These are phyloP conservation scores for Penicillium pulvis DNA, from an alignment of 495 filamentous ascomycete species.

Conservation along the genomic window DNA sequence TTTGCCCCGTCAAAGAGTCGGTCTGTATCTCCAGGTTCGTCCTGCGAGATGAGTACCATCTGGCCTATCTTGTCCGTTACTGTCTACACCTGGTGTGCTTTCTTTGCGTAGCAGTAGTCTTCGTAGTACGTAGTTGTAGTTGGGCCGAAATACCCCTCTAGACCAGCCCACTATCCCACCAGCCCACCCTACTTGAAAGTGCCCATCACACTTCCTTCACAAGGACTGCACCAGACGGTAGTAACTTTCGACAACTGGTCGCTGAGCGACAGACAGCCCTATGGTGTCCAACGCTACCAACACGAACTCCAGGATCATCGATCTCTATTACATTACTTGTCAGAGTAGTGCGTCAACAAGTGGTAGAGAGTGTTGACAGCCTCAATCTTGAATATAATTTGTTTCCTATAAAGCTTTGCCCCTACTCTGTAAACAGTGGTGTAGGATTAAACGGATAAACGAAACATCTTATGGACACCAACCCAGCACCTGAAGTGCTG, in stretches of 20 bases:
- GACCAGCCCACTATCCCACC: background rate
- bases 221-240: background rate
- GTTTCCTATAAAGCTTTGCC: too few relatives aligned
- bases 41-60: constrained; percentile 17
- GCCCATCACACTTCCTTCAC: background rate
- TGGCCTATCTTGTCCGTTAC: constrained; percentile 36
- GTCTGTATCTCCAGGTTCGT: constrained; percentile 17
- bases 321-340: background rate
- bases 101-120: constrained; percentile 24
- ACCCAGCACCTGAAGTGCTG: too few relatives aligned
- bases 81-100: constrained; percentile 28
- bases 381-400: background rate
- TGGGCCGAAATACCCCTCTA: background rate
- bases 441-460: too few relatives aligned
- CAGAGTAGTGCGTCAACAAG: background rate
- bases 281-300: background rate
- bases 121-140: constrained; percentile 16
- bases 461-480: too few relatives aligned
- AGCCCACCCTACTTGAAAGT: background rate
- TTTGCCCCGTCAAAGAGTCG: constrained; percentile 30
- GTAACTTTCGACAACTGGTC: background rate
- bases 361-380: background rate
- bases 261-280: background rate
- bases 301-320: background rate
- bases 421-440: too few relatives aligned